phyloP scores from a whole-genome alignment of 2,329 filamentous ascomycete genomes.

The Paracorniculantispora psalliotae region DNA sequence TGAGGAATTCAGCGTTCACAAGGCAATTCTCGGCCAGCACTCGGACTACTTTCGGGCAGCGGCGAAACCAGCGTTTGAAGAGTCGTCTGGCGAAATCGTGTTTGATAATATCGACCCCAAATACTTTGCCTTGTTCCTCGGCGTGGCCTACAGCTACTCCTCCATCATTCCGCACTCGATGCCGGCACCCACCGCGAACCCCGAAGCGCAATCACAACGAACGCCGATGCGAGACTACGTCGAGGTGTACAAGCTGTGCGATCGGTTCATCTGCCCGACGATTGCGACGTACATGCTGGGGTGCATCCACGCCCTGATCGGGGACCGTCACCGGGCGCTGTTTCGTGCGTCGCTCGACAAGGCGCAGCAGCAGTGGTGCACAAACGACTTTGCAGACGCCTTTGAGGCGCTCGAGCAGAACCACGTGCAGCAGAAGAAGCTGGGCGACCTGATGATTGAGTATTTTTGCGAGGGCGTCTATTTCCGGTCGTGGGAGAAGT shows the following conservation, averaged over 20 bases:
- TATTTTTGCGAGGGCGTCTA: constrained; percentile 31
- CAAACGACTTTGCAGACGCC: constrained; percentile 30
- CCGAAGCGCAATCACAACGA: constrained; percentile 22
- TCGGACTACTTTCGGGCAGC: constrained; percentile 32
- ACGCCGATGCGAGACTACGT: constrained; percentile 28
- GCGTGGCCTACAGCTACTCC: constrained; percentile 30
- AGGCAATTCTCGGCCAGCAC: constrained; percentile 25
- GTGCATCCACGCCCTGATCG: constrained; percentile 27
- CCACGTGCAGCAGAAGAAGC: constrained; percentile 20
- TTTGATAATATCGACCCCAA: constrained; percentile 31
- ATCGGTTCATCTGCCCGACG: constrained; percentile 27
- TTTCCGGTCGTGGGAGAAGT: constrained; percentile 23
- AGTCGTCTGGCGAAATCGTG: constrained; percentile 23
- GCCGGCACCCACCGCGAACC: constrained; percentile 21
- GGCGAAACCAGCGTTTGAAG: constrained; percentile 24
- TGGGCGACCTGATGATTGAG: constrained; percentile 23
- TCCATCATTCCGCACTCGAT: constrained; percentile 27
- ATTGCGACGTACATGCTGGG: constrained; percentile 27
- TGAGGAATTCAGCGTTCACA: constrained; percentile 27
- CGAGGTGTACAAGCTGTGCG: constrained; percentile 34
- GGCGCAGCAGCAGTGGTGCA: constrained; percentile 25
- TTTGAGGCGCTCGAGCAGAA: constrained; percentile 27
- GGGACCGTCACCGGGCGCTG: constrained; percentile 29
- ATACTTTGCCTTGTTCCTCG: constrained; percentile 31
- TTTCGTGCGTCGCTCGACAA: constrained; percentile 23